A percentile compares a stretch with the other conserved stretches of the same genome.
These are phyloP conservation scores for Calamus simplicifolius DNA, from an alignment of 176 grass and related monocot genomes.

Conservation along the genomic window DNA sequence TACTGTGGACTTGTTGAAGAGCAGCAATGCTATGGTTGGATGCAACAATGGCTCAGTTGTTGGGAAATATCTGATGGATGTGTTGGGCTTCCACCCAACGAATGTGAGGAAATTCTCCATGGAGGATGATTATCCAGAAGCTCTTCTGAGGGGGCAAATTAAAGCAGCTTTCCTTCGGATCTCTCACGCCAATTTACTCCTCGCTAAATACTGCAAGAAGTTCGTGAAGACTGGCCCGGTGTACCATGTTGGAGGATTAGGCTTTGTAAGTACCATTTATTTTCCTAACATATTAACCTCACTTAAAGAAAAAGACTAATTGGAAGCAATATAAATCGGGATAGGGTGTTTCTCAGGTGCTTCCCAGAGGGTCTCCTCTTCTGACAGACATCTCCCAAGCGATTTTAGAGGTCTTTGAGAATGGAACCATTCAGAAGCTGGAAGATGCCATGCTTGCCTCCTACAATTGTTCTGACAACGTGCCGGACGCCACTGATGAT, in stretches of 20 bases:
- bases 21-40: no score
- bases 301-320: not conserved
- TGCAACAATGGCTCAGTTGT: no score
- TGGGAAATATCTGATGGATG: no score
- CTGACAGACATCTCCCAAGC: constrained; percentile 5
- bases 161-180: constrained; percentile 11
- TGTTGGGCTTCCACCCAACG: no score
- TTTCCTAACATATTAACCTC: not conserved
- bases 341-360: constrained; percentile 23
- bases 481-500: not conserved
- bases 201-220: constrained; percentile 14
- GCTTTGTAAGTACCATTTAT: constrained; percentile 3
- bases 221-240: not conserved
- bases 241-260: constrained; percentile 6
- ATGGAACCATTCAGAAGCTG: constrained; percentile 8
- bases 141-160: not conserved
- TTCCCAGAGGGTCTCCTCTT: not conserved
- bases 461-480: constrained; percentile 4
- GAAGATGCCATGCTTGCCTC: constrained; percentile 4
- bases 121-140: no score
- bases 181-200: constrained; percentile 10
- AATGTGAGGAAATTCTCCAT: no score
- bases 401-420: constrained; percentile 15
- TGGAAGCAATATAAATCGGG: not conserved
- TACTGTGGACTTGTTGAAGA: no score